These are phyloP conservation scores for Gloeopeniophorella convolvens DNA, from an alignment of 768 basidiomycete genomes.

Conservation along the genomic window DNA sequence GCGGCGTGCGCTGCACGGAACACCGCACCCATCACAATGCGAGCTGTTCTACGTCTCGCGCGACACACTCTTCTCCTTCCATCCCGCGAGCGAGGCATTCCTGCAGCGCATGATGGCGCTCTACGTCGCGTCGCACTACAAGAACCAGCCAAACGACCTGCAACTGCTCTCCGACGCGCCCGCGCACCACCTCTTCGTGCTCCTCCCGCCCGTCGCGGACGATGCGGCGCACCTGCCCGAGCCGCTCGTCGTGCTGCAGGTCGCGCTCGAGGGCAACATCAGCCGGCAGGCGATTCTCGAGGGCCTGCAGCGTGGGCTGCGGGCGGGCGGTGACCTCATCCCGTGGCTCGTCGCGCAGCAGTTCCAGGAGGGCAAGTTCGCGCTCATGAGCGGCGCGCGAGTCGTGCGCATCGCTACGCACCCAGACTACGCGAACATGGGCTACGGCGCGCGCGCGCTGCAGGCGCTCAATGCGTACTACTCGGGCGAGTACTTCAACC, in stretches of 20 bases:
- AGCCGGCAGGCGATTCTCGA: conserved; percentile 81
- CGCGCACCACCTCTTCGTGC: conserved; percentile 92
- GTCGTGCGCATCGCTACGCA: conserved; percentile 92
- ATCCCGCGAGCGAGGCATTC: conserved; percentile 96
- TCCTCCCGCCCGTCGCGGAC: conserved; percentile 87
- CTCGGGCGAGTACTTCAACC: conserved; percentile 83
- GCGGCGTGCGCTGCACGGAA: conserved; percentile 57
- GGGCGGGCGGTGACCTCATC: conserved; percentile 94
- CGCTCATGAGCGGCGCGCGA: conserved; percentile 81
- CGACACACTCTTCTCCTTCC: conserved; percentile 95
- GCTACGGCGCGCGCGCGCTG: conserved; percentile 88
- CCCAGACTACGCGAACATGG: conserved; percentile 97
- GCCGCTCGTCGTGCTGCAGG: conserved; percentile 91
- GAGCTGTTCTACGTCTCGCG: conserved; percentile 94
- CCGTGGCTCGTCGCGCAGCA: conserved; percentile 94
- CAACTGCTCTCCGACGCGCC: conserved; percentile 96
- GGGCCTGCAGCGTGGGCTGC: conserved; percentile 72
- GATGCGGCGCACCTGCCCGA: conserved; percentile 90
- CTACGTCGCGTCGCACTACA: conserved; percentile 97
- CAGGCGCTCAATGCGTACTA: conserved; percentile 86
- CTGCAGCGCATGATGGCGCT: conserved; percentile 97
- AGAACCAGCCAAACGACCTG: conserved; percentile 98
- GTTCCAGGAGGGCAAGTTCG: conserved; percentile 95
- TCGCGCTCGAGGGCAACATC: conserved; percentile 93
- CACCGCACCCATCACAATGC: conserved; percentile 90